These are phyloP conservation scores for Platanus orientalis DNA, from an alignment of 164 flowering plant genomes.

Conservation along the genomic window DNA sequence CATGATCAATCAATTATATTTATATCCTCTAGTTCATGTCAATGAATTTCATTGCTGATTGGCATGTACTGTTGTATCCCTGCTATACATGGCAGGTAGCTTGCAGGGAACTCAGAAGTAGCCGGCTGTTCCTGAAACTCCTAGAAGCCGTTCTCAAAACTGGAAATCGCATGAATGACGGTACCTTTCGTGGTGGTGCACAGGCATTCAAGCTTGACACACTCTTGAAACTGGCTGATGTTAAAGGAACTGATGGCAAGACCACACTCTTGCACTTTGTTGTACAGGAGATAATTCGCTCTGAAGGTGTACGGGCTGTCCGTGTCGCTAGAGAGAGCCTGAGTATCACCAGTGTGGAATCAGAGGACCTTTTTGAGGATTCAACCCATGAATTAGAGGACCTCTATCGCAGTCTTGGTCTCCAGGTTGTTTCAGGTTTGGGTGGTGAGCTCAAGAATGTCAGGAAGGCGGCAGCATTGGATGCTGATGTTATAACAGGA, in stretches of 20 bases:
- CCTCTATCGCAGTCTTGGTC: constrained; percentile 60
- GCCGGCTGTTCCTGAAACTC: constrained; percentile 83
- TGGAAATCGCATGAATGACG: constrained; percentile 96
- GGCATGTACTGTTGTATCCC: constrained; percentile 45
- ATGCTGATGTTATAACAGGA: constrained; percentile 59
- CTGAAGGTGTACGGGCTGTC: constrained; percentile 77
- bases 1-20: constrained; percentile 11
- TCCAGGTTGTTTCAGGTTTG: constrained; percentile 68
- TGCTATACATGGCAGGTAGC: constrained; percentile 53
- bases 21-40: neutral
- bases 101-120: constrained; percentile 74
- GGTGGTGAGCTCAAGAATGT: constrained; percentile 69
- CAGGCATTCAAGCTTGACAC: constrained; percentile 97
- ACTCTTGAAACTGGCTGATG: constrained; percentile 82
- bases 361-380: constrained; percentile 50
- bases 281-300: constrained; percentile 82
- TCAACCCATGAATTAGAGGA: constrained; percentile 40
- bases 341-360: constrained; percentile 49
- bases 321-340: constrained; percentile 47
- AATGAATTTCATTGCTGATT: constrained; percentile 39
- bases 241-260: constrained; percentile 87
- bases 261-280: constrained; percentile 92
- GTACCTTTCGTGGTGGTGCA: constrained; percentile 96
- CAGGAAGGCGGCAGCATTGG: constrained; percentile 70
- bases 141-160: constrained; percentile 97